phyloP scores from a whole-genome alignment of 1,139 yeast species.

The Lodderomyces oxycetoniae region DNA sequence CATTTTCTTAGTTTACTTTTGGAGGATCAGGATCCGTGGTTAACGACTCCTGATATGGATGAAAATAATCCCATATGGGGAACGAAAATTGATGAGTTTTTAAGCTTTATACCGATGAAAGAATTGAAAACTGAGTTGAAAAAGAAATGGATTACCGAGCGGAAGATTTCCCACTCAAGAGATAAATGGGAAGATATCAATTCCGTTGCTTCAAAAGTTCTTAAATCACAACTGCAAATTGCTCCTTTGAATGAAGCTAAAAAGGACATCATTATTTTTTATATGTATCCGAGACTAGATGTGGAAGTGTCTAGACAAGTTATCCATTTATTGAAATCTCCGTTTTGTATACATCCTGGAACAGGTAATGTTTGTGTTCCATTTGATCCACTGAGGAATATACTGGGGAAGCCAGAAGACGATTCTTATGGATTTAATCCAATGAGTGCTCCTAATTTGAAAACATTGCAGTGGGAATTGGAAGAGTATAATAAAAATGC shows the following conservation, averaged over 20 bases:
- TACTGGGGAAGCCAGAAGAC: conserved; percentile 32
- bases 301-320: conserved; percentile 87
- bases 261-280: conserved; percentile 76
- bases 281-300: conserved; percentile 88
- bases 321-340: conserved; percentile 90
- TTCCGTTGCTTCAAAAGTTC: conserved; percentile 43
- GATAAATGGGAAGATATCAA: conserved; percentile 85
- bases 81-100: conserved; percentile 41
- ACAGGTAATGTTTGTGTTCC: conserved; percentile 99
- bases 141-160: conserved; percentile 38
- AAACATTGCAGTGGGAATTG: conserved; percentile 52
- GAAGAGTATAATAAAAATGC: conserved; percentile 36
- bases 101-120: conserved; percentile 59
- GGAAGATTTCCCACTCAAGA: conserved; percentile 29
- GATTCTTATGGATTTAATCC: conserved; percentile 67
- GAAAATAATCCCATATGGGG: not conserved
- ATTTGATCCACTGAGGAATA: conserved; percentile 52
- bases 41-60: conserved; percentile 13
- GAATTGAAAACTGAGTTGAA: conserved; percentile 50
- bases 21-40: conserved; percentile 1
- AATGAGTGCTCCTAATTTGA: conserved; percentile 70
- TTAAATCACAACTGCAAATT: conserved; percentile 39
- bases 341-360: conserved; percentile 97
- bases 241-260: conserved; percentile 62
- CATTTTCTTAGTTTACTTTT: conserved; percentile 64